A percentile compares a stretch with the other conserved stretches of the same genome.
Conservation (phyloP, 2,329 filamentous ascomycete species). For the Cytospora leucostoma region DNA sequence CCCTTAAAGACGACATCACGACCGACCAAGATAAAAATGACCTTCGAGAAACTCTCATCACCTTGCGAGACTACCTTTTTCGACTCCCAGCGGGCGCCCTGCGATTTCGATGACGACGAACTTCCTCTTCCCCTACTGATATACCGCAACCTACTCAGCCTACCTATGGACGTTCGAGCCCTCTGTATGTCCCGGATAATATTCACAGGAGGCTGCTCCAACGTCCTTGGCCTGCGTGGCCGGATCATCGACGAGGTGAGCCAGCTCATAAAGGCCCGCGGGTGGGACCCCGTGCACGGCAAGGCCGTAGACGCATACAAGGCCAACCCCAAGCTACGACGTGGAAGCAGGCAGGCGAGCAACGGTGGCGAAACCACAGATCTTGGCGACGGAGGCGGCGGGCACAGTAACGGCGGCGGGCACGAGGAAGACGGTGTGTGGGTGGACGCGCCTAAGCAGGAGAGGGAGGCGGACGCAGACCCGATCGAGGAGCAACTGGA, state of each 20-base stretch:
- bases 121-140: conserved; percentile 74
- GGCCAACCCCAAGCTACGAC: conserved; percentile 46
- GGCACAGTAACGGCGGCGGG: conserved; percentile 31
- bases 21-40: conserved; percentile 61
- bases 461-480: conserved; percentile 50
- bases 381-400: conserved; percentile 31
- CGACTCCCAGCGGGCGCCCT: conserved; percentile 50
- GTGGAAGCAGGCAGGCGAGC: conserved; percentile 32
- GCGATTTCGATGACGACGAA: conserved; percentile 83
- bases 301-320: conserved; percentile 62
- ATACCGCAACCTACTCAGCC: conserved; percentile 71
- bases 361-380: conserved; percentile 28
- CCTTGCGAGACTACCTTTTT: conserved; percentile 79
- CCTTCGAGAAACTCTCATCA: conserved; percentile 70
- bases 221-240: conserved; percentile 75
- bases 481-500: conserved; percentile 60
- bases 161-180: conserved; percentile 81
- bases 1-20: conserved; percentile 50
- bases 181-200: conserved; percentile 87
- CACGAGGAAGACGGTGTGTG: conserved; percentile 39
- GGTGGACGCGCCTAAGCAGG: conserved; percentile 46
- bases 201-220: conserved; percentile 79
- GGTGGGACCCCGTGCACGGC: conserved; percentile 77
- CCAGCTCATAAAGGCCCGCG: conserved; percentile 63
- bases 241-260: conserved; percentile 77